These are phyloP conservation scores for Scheffersomyces stipitis DNA, from an alignment of 805 yeast species.

Conservation along the genomic window DNA sequence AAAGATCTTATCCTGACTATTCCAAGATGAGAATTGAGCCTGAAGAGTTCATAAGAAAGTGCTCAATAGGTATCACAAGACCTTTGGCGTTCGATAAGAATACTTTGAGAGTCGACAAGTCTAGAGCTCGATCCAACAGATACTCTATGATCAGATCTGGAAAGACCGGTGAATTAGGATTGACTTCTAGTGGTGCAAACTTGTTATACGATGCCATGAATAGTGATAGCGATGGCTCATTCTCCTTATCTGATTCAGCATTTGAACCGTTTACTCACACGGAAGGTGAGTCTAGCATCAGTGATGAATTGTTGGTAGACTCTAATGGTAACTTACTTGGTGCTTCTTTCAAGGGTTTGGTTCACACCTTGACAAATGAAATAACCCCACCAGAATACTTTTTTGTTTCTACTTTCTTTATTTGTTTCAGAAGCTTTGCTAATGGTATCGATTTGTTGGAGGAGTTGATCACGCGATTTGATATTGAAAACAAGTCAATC, in stretches of 20 bases:
- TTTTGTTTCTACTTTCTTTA: slow-evolving; percentile 70
- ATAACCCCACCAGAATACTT: slow-evolving; percentile 61
- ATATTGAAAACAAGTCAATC: slow-evolving; percentile 37
- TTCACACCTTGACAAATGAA: slow-evolving; percentile 68
- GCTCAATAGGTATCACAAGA: slow-evolving; percentile 61
- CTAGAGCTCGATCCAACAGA: slow-evolving; percentile 28
- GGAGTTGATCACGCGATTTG: slow-evolving; percentile 65
- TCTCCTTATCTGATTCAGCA: slow-evolving; percentile 34
- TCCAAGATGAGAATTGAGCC: slow-evolving; percentile 56
- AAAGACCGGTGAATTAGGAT: slow-evolving; percentile 46
- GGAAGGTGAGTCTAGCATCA: slow-evolving; percentile 16
- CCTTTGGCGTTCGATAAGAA: slow-evolving; percentile 24
- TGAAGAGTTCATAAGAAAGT: slow-evolving; percentile 55
- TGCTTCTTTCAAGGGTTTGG: slow-evolving; percentile 68
- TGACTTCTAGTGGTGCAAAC: slow-evolving; percentile 50
- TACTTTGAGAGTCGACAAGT: slow-evolving; percentile 23
- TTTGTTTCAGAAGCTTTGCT: slow-evolving; percentile 73
- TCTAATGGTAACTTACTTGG: slow-evolving; percentile 57
- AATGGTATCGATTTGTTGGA: slow-evolving; percentile 66
- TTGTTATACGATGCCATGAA: slow-evolving; percentile 36
- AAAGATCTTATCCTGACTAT: slow-evolving; percentile 69
- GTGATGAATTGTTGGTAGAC: slow-evolving; percentile 53
- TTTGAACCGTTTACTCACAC: slow-evolving; percentile 33
- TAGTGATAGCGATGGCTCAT: slow-evolving; percentile 24
- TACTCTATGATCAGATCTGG: slow-evolving; percentile 54